Percentiles rank a stretch among this genome's conserved stretches.
Conservation (phyloP, 768 basidiomycete genomes). For the Calocera cornea region DNA sequence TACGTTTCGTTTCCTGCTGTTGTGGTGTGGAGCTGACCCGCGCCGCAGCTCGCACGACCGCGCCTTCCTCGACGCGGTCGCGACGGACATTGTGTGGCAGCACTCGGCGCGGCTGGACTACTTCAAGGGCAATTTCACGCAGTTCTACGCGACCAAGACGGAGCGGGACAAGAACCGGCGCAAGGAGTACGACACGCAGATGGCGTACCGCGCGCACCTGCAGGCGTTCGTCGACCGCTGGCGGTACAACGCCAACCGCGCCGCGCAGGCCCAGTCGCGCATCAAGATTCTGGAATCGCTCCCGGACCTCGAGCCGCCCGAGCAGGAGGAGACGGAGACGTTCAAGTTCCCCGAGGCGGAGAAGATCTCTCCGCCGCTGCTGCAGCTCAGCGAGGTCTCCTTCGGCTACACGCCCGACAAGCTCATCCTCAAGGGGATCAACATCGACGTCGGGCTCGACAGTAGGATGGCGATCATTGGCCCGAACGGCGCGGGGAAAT, state of each 20-base stretch:
- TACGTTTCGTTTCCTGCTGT: slow-evolving; percentile 28
- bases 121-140: slow-evolving; percentile 98
- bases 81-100: slow-evolving; percentile 96
- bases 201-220: slow-evolving; percentile 86
- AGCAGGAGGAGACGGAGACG: slow-evolving; percentile 78
- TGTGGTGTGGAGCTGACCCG: slow-evolving; percentile 4
- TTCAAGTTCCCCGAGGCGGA: slow-evolving; percentile 98
- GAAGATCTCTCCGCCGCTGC: slow-evolving; percentile 88
- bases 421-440: slow-evolving; percentile 58
- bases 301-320: slow-evolving; percentile 85
- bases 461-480: slow-evolving; percentile 91
- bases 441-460: slow-evolving; percentile 89
- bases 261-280: slow-evolving; percentile 72
- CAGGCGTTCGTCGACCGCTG: slow-evolving; percentile 98
- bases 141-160: slow-evolving; percentile 97
- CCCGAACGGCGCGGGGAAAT: slow-evolving; percentile 92
- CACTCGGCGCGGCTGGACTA: slow-evolving; percentile 88
- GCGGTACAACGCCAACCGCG: slow-evolving; percentile 94
- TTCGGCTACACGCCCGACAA: slow-evolving; percentile 79
- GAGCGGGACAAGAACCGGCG: slow-evolving; percentile 82
- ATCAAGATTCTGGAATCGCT: slow-evolving; percentile 74
- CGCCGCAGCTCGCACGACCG: slow-evolving; percentile 79
- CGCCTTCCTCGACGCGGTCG: slow-evolving; percentile 90
- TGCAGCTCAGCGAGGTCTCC: slow-evolving; percentile 80
- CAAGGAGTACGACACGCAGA: slow-evolving; percentile 92